Conservation (phyloP, 164 flowering plant species). For the Aristolochia fimbriata region DNA sequence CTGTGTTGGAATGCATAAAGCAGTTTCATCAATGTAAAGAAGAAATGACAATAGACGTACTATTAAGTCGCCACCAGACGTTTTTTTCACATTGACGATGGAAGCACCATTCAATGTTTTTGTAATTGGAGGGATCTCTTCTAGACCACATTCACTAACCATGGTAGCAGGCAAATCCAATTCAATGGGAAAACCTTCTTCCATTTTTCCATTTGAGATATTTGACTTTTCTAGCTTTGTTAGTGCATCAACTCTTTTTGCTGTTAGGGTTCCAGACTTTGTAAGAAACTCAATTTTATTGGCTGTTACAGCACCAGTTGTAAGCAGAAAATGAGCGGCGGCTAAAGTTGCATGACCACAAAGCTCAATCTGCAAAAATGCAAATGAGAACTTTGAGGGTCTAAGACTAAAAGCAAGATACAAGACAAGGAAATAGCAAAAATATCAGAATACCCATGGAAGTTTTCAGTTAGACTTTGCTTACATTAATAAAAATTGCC, state of each 20-base stretch:
- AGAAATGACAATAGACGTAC: conserved; percentile 27
- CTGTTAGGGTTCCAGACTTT: conserved; percentile 63
- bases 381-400: not conserved
- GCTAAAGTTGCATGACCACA: conserved; percentile 31
- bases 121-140: conserved; percentile 21
- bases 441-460: not conserved
- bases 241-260: conserved; percentile 27
- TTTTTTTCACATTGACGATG: conserved; percentile 34
- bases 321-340: conserved; percentile 35
- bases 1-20: not conserved
- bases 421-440: not conserved
- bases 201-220: conserved; percentile 17
- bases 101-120: conserved; percentile 47
- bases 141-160: conserved; percentile 25
- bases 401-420: not conserved
- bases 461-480: too few species aligned
- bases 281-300: conserved; percentile 48
- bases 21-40: conserved; percentile 1
- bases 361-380: conserved; percentile 18
- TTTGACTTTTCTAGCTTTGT: conserved; percentile 7
- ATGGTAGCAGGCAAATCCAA: conserved; percentile 53
- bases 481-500: too few species aligned
- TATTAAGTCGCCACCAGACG: conserved; percentile 30
- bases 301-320: conserved; percentile 28
- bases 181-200: conserved; percentile 34